Evolutionary conservation across 139 green algal genomes (phyloP).

Genomic region (Volvox africanus): DNA sequence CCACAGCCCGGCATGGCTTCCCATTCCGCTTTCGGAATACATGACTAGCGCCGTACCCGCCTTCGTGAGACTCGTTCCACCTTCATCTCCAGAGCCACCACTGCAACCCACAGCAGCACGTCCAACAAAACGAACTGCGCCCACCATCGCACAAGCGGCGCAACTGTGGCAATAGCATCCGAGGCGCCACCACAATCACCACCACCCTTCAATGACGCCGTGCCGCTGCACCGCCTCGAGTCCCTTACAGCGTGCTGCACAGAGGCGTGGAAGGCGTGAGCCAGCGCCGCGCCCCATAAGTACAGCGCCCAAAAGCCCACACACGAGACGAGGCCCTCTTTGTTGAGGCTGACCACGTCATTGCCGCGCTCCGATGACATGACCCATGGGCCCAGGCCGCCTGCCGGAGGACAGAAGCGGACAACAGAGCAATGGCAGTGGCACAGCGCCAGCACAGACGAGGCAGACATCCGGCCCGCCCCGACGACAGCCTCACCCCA

Average conservation of each 20-base stretch:
- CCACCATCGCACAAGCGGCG: conserved; percentile 53
- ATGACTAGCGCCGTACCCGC: background rate
- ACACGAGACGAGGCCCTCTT: conserved; percentile 86
- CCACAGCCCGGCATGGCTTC: too few species aligned
- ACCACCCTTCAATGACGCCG: background rate
- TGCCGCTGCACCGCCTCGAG: background rate
- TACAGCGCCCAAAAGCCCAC: conserved; percentile 83
- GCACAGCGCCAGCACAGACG: background rate
- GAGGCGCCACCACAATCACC: background rate
- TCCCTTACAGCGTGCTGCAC: background rate
- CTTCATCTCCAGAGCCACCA: conserved; percentile 26
- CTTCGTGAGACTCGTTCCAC: conserved; percentile 75
- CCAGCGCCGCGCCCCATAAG: conserved; percentile 64
- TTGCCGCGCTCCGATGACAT: conserved; percentile 55
- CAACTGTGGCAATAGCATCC: background rate
- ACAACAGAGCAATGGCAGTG: background rate
- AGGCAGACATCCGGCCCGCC: background rate
- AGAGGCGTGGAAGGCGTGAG: conserved; percentile 15
- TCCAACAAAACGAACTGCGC: conserved; percentile 34
- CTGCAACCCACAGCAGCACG: conserved; percentile 51
- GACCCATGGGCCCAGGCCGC: conserved; percentile 59
- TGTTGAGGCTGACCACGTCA: conserved; percentile 79
- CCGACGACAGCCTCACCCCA: background rate
- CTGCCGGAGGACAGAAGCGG: background rate
- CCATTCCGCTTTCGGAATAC: too few species aligned